These are phyloP conservation scores for Catunica adiposa DNA, from an alignment of 2,329 filamentous ascomycete species.

Conservation along the genomic window DNA sequence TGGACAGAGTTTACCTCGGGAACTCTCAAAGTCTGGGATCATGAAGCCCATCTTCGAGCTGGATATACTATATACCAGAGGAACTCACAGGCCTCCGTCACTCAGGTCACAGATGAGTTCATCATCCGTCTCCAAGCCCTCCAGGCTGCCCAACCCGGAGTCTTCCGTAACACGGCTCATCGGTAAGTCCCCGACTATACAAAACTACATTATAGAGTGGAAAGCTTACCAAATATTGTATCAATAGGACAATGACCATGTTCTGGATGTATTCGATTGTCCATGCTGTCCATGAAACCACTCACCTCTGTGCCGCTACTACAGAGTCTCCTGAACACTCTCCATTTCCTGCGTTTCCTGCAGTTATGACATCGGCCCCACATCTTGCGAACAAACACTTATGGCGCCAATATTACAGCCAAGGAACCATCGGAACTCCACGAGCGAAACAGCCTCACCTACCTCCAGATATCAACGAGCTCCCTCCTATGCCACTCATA, in stretches of 20 bases:
- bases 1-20: neutral
- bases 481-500: neutral
- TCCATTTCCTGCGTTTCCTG: neutral
- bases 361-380: neutral
- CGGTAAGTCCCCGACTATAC: neutral
- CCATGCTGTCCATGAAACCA: neutral
- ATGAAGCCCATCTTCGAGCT: slow-evolving; percentile 1
- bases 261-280: slow-evolving; percentile 5
- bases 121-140: neutral
- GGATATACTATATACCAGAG: neutral
- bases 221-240: neutral
- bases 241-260: slow-evolving; percentile 1
- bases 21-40: neutral
- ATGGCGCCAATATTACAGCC: slow-evolving; percentile 1
- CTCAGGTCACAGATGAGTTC: neutral
- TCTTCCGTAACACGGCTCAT: slow-evolving; percentile 3
- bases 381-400: slow-evolving; percentile 1
- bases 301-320: neutral
- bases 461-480: neutral
- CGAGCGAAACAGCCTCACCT: neutral
- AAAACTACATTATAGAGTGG: no score
- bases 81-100: neutral
- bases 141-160: neutral
- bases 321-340: neutral
- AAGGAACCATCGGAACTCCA: neutral